phyloP scores from a whole-genome alignment of 331 rosid genomes.

The Rosa hybrid region DNA sequence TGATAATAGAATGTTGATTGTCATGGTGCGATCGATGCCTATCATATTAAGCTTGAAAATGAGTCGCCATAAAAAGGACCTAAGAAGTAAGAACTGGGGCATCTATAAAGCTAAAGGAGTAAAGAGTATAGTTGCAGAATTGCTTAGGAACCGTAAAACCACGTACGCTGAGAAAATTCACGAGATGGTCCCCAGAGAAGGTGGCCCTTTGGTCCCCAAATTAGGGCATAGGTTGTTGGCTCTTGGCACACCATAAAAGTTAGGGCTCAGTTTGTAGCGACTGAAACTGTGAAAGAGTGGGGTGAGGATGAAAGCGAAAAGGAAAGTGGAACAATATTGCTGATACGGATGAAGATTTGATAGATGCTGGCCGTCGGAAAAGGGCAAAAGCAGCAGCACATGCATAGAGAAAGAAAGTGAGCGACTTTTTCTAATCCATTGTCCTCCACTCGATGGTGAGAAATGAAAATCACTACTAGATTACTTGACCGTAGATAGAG shows the following conservation, averaged over 20 bases:
- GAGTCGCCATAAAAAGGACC: not conserved
- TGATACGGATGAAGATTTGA: not conserved
- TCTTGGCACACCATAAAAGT: not conserved
- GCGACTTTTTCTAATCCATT: conserved; percentile 21
- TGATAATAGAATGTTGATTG: conserved; percentile 9
- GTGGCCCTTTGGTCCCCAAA: not conserved
- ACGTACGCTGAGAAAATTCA: not conserved
- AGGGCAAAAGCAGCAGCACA: conserved; percentile 28
- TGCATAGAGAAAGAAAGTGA: conserved; percentile 16
- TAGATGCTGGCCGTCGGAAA: conserved; percentile 23
- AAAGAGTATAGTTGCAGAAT: not conserved
- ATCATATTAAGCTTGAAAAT: not conserved
- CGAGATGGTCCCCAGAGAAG: conserved; percentile 11
- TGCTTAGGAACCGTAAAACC: not conserved
- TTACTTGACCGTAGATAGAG: not conserved
- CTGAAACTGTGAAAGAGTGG: conserved; percentile 5
- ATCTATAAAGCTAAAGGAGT: not conserved
- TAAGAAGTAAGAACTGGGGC: not conserved
- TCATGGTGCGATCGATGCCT: not conserved
- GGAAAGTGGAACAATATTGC: conserved; percentile 13
- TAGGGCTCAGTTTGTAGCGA: not conserved
- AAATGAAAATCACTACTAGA: not conserved
- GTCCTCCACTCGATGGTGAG: conserved; percentile 29
- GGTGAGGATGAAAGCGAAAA: conserved; percentile 16
- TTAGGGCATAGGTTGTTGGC: not conserved